Evolutionary conservation across 2,329 filamentous ascomycete species (phyloP).

Genomic region (Penicillium occitanis): DNA sequence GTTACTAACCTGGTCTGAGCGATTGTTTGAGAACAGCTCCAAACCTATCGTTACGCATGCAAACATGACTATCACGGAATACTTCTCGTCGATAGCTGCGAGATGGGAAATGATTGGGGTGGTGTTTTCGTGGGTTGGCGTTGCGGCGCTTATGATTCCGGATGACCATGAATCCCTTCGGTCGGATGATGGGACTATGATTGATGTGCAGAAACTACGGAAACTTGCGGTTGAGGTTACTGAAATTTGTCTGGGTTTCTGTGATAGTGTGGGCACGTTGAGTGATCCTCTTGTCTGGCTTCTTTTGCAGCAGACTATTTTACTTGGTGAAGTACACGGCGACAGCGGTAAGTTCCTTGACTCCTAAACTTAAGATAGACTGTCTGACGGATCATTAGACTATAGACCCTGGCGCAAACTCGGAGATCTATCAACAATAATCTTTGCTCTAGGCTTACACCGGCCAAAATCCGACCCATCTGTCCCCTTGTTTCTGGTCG

Average conservation of each 20-base stretch:
- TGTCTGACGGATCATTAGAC: constrained; percentile 29
- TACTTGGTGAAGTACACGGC: constrained; percentile 23
- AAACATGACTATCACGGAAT: constrained; percentile 23
- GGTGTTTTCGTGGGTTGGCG: constrained; percentile 23
- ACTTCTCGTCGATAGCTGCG: constrained; percentile 17
- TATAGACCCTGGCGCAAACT: constrained; percentile 46
- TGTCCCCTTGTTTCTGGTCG: constrained; percentile 37
- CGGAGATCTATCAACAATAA: constrained; percentile 45
- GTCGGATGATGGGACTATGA: constrained; percentile 17
- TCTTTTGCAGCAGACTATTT: constrained; percentile 21
- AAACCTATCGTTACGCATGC: constrained; percentile 16
- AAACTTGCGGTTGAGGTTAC: constrained; percentile 20
- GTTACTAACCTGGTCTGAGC: constrained; percentile 23
- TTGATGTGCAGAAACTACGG: constrained; percentile 22
- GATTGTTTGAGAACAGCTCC: constrained; percentile 25
- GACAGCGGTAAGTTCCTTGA: constrained; percentile 21
- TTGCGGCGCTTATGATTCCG: constrained; percentile 22
- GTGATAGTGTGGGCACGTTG: constrained; percentile 22
- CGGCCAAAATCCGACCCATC: constrained; percentile 28
- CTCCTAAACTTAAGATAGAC: neutral
- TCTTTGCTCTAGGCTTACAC: constrained; percentile 49
- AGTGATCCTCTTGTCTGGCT: constrained; percentile 26
- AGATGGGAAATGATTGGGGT: constrained; percentile 27
- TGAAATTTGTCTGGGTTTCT: constrained; percentile 27
- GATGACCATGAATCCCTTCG: constrained; percentile 20